phyloP scores from a whole-genome alignment of 306 rosid genomes.

The Castanopsis chinensis region DNA sequence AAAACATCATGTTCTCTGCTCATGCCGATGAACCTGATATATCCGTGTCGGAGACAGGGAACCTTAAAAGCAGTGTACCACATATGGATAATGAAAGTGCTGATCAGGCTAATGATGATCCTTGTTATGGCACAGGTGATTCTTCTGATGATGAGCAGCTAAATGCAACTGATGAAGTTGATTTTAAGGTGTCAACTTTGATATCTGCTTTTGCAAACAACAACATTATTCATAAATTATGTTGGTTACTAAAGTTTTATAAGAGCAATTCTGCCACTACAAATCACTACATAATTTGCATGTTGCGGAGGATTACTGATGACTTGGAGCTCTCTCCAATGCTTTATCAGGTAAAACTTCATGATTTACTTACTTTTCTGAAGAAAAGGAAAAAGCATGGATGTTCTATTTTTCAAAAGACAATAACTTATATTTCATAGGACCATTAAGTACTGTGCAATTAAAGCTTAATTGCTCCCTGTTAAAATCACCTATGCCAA shows the following conservation, averaged over 20 bases:
- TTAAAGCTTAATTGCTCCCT: too few relatives aligned
- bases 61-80: slow-evolving; percentile 20
- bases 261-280: slow-evolving; percentile 71
- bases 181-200: slow-evolving; percentile 71
- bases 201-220: slow-evolving; percentile 73
- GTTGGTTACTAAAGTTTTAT: slow-evolving; percentile 98
- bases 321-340: slow-evolving; percentile 86
- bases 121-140: slow-evolving; percentile 39
- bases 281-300: slow-evolving; percentile 74
- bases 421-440: not conserved
- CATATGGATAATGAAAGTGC: slow-evolving; percentile 34
- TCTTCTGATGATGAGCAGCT: slow-evolving; percentile 73
- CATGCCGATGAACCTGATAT: slow-evolving; percentile 31
- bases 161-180: slow-evolving; percentile 70
- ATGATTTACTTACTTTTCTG: slow-evolving; percentile 18
- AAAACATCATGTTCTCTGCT: slow-evolving; percentile 18
- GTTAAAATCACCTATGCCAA: too few relatives aligned
- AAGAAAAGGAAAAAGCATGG: not conserved
- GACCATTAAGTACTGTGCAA: too few relatives aligned
- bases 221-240: slow-evolving; percentile 71
- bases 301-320: slow-evolving; percentile 68
- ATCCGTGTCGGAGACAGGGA: slow-evolving; percentile 26
- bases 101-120: slow-evolving; percentile 44
- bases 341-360: slow-evolving; percentile 79
- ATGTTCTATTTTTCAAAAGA: not conserved